These are phyloP conservation scores for Tricladium varicosporioides DNA, from an alignment of 2,329 filamentous ascomycete species.

Conservation along the genomic window DNA sequence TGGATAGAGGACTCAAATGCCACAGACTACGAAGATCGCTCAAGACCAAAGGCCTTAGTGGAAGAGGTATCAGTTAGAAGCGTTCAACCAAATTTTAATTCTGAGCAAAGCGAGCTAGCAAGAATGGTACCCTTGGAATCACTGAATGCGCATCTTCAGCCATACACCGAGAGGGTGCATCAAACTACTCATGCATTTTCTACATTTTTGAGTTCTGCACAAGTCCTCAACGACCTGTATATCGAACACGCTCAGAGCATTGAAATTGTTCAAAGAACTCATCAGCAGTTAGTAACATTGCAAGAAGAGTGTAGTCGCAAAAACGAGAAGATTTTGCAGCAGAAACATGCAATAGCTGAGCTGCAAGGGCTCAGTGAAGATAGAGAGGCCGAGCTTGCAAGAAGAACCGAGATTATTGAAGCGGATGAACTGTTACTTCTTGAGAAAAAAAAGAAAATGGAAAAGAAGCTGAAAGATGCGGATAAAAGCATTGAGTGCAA, in stretches of 20 bases:
- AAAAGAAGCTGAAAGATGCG: slow-evolving; percentile 3
- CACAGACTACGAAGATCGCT: no score
- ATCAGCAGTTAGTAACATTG: background rate
- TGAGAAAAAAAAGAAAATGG: background rate
- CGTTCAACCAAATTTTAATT: no score
- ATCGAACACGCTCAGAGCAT: background rate
- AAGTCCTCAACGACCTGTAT: background rate
- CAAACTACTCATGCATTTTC: no score
- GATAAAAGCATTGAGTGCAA: background rate
- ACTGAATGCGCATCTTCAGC: no score
- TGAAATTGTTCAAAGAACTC: background rate
- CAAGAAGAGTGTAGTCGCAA: background rate
- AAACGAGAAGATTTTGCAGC: background rate
- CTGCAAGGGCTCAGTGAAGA: background rate
- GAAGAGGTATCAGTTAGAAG: no score
- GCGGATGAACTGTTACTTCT: background rate
- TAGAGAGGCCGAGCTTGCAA: background rate
- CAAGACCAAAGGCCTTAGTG: no score
- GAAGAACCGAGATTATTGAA: background rate
- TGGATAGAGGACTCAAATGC: no score
- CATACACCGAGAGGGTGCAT: no score
- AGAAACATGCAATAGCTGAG: background rate
- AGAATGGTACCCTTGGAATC: no score
- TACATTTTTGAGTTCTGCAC: no score
- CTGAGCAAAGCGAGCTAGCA: no score